Conservation (phyloP, 169 alveolate genomes). For the Plasmodium vinckei region DNA sequence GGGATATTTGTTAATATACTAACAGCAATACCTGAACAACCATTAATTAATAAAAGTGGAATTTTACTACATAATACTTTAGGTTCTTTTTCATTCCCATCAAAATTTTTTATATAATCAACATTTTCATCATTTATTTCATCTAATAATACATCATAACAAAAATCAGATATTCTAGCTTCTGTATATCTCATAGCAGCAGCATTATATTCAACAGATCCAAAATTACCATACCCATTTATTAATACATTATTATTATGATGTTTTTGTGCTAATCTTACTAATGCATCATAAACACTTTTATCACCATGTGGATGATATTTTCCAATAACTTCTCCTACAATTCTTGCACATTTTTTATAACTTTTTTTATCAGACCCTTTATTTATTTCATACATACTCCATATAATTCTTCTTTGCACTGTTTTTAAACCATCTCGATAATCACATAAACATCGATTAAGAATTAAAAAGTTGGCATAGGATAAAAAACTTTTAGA, state of each 20-base stretch:
- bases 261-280: slow-evolving; percentile 86
- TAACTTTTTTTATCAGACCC: slow-evolving; percentile 54
- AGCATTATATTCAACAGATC: slow-evolving; percentile 89
- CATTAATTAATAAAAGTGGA: slow-evolving; percentile 87
- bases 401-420: slow-evolving; percentile 88
- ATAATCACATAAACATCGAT: slow-evolving; percentile 89
- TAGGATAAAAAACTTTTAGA: slow-evolving; percentile 82
- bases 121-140: slow-evolving; percentile 82
- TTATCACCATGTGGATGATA: slow-evolving; percentile 91
- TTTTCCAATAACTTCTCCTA: slow-evolving; percentile 91
- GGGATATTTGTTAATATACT: slow-evolving; percentile 89
- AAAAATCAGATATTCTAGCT: slow-evolving; percentile 79
- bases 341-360: slow-evolving; percentile 89
- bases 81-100: slow-evolving; percentile 89
- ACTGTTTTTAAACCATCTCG: slow-evolving; percentile 90
- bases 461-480: slow-evolving; percentile 87
- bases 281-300: slow-evolving; percentile 90
- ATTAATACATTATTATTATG: slow-evolving; percentile 84
- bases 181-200: slow-evolving; percentile 93
- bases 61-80: slow-evolving; percentile 85
- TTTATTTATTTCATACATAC: slow-evolving; percentile 86
- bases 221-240: slow-evolving; percentile 91
- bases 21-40: slow-evolving; percentile 90
- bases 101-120: slow-evolving; percentile 86
- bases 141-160: slow-evolving; percentile 82